Evolutionary conservation across 306 rosid genomes (phyloP).

Genomic region (Pyrus bretschneideri): DNA sequence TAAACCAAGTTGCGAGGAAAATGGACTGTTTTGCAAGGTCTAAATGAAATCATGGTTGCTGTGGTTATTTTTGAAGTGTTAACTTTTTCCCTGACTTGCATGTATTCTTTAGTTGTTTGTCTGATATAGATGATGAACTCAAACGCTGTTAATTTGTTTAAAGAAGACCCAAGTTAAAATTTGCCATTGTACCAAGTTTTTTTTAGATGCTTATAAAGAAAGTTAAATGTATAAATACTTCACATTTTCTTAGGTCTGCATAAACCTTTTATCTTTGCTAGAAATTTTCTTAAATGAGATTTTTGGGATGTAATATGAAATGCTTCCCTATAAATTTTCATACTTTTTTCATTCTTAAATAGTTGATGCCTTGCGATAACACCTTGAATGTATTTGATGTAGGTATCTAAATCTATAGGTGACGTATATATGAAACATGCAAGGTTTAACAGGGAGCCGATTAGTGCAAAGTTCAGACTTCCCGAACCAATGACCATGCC

Average conservation of each 20-base stretch:
- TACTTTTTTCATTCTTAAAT: background rate
- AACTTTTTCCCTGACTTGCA: background rate
- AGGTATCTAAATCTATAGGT: slow-evolving; percentile 92
- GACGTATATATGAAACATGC: slow-evolving; percentile 84
- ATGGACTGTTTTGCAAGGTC: background rate
- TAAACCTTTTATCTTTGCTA: background rate
- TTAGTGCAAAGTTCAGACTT: slow-evolving; percentile 66
- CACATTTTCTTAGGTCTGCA: background rate
- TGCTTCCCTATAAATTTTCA: background rate
- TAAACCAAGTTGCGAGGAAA: background rate
- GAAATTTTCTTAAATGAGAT: background rate
- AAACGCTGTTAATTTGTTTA: background rate
- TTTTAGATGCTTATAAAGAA: too few species aligned
- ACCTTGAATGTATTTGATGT: slow-evolving; percentile 34
- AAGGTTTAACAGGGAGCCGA: slow-evolving; percentile 64
- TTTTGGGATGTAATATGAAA: background rate
- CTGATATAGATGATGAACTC: background rate
- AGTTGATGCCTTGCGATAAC: background rate
- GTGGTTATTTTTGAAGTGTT: background rate
- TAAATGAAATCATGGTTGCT: background rate
- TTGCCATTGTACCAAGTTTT: background rate
- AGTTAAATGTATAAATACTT: background rate
- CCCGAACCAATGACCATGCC: slow-evolving; percentile 86
- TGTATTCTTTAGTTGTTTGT: background rate
- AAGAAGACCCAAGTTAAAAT: background rate